Conservation (phyloP, 176 grass and related monocot genomes). For the Hordeum marinum region DNA sequence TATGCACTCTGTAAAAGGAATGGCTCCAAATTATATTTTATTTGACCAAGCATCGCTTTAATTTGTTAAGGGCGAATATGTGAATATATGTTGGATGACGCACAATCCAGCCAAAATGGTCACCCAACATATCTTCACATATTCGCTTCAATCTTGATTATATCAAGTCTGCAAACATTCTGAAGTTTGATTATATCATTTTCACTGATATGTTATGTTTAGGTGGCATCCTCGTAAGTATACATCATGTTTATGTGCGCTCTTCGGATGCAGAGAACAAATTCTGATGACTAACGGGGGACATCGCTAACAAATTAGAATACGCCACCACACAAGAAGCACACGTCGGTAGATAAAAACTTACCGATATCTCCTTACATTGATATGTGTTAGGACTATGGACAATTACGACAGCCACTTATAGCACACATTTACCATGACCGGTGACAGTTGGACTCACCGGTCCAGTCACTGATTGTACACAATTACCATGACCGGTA, state of each 20-base stretch:
- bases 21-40: neutral
- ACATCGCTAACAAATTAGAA: neutral
- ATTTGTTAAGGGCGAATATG: slow-evolving; percentile 25
- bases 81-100: neutral
- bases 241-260: neutral
- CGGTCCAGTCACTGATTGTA: neutral
- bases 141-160: too few relatives aligned
- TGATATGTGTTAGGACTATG: neutral
- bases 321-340: neutral
- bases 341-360: neutral
- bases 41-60: neutral
- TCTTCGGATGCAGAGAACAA: neutral
- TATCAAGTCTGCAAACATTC: neutral
- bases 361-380: neutral
- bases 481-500: neutral
- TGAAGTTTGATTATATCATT: neutral
- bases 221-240: neutral
- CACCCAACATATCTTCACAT: too few relatives aligned
- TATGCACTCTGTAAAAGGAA: too few relatives aligned
- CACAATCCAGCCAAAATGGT: slow-evolving; percentile 36
- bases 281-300: neutral
- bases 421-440: too few relatives aligned
- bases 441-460: neutral
- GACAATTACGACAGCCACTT: too few relatives aligned
- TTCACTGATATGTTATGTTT: neutral